These are phyloP conservation scores for Botrytis pseudocinerea DNA, from an alignment of 2,329 filamentous ascomycete genomes.

Conservation along the genomic window DNA sequence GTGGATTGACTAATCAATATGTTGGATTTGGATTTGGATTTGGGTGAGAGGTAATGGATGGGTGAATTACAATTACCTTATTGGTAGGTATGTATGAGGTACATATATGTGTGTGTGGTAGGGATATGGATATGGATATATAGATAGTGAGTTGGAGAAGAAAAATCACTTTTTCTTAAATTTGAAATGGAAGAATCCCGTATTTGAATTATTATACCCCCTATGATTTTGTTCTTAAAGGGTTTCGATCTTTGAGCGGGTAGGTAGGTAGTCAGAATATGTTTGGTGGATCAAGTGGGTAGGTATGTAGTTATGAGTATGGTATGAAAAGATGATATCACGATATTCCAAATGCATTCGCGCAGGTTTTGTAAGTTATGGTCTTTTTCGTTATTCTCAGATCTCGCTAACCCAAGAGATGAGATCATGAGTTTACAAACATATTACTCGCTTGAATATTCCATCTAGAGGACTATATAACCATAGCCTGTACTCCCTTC, in stretches of 20 bases:
- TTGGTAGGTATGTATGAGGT: too few species aligned
- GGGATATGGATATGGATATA: too few species aligned
- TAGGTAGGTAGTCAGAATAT: too few species aligned
- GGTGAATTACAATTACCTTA: too few species aligned
- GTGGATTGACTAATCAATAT: too few species aligned
- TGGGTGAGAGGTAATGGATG: too few species aligned
- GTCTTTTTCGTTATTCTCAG: neutral
- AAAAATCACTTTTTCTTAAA: too few species aligned
- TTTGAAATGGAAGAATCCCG: neutral
- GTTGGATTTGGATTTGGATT: too few species aligned
- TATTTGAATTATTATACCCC: neutral
- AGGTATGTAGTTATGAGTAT: neutral
- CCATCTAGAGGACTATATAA: neutral
- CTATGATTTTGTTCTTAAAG: neutral
- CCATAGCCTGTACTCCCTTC: conserved; percentile 3
- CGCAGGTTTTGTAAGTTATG: neutral
- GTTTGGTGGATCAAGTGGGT: neutral
- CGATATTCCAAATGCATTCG: neutral
- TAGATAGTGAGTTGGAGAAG: too few species aligned
- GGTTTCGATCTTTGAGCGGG: neutral
- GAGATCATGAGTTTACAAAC: neutral
- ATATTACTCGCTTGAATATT: neutral
- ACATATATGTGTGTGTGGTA: too few species aligned
- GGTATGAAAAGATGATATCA: neutral
- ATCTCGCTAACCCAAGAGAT: neutral